Base-by-base conservation (phyloP, 495 filamentous ascomycete genomes). In the Aspergillus biplanus region DNA sequence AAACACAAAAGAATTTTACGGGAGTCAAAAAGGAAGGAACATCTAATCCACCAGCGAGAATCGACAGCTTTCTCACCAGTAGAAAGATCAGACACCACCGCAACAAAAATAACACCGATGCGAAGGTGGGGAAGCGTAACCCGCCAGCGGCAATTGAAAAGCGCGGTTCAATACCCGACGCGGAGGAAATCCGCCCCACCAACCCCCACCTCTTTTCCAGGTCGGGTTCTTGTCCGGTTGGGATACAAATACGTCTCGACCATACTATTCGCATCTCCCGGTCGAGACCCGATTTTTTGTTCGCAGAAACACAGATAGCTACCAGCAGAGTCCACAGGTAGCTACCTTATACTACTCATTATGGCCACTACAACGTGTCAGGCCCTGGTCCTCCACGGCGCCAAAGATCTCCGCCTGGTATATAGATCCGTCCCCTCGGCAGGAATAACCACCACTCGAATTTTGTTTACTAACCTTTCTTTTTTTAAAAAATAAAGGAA, bases 311-410 rank as follows among this genome's bases (percentile, higher is more conserved):
- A 44, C 4, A 44, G 39, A 44, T 13, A 12, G 39, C 11, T 4
- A 12, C 11, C 4, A 44, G n/a, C 11, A 44, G n/a, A 44, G 8
- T 13, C 39, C n/a, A n/a, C n/a, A 44, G 8, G 6, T 44, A 44
- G 11, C n/a, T 44, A 12, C 8, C 39, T 44, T 44, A 11, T 13
- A 11, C 39, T 9, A n/a, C 3, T 37, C 63, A 73, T 65, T 44
- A 75, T 71, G 68, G 66, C 76, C 32, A 54, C 70, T 13, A 48
- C 21, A 31, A 60, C 68, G 54, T 65, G 62, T 56, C 75, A 84
- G 69, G 87, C 89, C 11, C 90, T 90, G 11, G 86, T 92, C 56
- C 82, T 92, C 46, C 84, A 90, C 66, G 89, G 87, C 32, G 83
- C 87, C 44, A 85, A 85, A 67, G 88, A 91, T 56, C 80, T 92